Base-by-base conservation (phyloP, 2,329 filamentous ascomycete genomes). In the Corynespora cassiicola region DNA sequence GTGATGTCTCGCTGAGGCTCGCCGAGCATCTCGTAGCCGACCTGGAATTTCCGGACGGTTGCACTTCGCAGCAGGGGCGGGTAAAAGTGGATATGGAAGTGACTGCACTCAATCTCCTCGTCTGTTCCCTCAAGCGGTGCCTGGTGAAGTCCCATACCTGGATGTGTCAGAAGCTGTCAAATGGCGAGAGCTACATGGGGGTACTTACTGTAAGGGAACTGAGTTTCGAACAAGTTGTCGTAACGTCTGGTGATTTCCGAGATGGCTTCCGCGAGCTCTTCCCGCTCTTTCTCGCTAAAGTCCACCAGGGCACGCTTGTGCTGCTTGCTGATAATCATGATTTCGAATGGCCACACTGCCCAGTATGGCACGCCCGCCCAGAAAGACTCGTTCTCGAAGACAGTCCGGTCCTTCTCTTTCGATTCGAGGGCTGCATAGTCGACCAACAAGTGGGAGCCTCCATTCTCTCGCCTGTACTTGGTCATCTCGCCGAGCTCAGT, bases 1-100 rank as follows among this genome's bases (percentile, higher is more conserved):
- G 94, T 99, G 58, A 99, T 97, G 66, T 99, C 94, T 42, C 94
- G 82, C 71, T 99, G 94, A n/a, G 94, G 92, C 73, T 99, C 94
- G 2, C 88, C 94, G 82, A 99, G 83, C 72, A 99, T 79, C 72
- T 99, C 94, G 66, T 95, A 97, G 49, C 94, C 94, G 21, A 99
- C 94, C 35, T 97, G 71, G 72, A 97, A 99, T 74, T 99, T 99
- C 55, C 88, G 85, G 30, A 99, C 91, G 0, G 90, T 96, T 2
- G 94, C 91, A 30, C 90, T 96, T 39, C 94, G 84, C 50, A 99
- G 77, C 30, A 99, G 77, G 9, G 94, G 94, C 26, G 94, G 94
- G 68, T 96, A 97, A 70, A 99, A 99, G 73, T 99, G 94, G 75
- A 99, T 86, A 69, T 99, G 94, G 64, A 99, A 84, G 70, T 95